Base-by-base conservation (phyloP, 1,284 basidiomycete species). In the Cutaneotrichosporon cutaneum region DNA sequence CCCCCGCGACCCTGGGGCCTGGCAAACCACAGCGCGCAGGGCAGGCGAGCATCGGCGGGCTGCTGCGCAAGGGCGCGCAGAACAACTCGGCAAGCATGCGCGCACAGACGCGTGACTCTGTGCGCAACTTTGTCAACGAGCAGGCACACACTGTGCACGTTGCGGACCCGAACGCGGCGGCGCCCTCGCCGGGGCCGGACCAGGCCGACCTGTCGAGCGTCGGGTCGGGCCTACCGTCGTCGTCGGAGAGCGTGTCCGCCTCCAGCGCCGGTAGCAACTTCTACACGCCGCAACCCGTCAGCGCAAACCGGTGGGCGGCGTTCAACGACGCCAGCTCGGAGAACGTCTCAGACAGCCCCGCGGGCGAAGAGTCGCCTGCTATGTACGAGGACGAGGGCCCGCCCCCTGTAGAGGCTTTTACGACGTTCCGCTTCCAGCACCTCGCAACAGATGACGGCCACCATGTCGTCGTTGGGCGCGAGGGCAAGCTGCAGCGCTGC, bases 391-490 rank as follows among this genome's bases (percentile, higher is more conserved):
- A 24, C 26, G 24, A 48, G 14, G 14, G 8, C 24, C 24, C 24
- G 18, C 13, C 55, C 30, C 44, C 55, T 30, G 55, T 48, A 21
- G 59, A 50, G 33, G 32, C 58, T 0, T 32, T 32, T 18, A 55
- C 54, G 1, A 60, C 59, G n/a, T 30, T 22, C 54, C 81, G 88
- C 21, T 91, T 90, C 72, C 82, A 88, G 72, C 86, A 92, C 72
- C 78, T 84, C 10, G 80, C 86, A 65, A 87, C 88, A 54, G 85
- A 84, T 24, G 81, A 90, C 64, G 90, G 90, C 0, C 83, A 89
- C 70, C 88, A 91, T 73, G 82, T 92, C 48, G 82, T 93, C 6
- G 79, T 87, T 9, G 90, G 90, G 0, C 77, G 88, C 10, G 88
- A 90, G 70, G 90, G 90, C 0, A 81, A 83, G 55, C 68, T 93